A percentile compares a stretch with the other conserved stretches of the same genome.
phyloP scores from a whole-genome alignment of 345 rosid species.

The Hibiscus mutabilis region DNA sequence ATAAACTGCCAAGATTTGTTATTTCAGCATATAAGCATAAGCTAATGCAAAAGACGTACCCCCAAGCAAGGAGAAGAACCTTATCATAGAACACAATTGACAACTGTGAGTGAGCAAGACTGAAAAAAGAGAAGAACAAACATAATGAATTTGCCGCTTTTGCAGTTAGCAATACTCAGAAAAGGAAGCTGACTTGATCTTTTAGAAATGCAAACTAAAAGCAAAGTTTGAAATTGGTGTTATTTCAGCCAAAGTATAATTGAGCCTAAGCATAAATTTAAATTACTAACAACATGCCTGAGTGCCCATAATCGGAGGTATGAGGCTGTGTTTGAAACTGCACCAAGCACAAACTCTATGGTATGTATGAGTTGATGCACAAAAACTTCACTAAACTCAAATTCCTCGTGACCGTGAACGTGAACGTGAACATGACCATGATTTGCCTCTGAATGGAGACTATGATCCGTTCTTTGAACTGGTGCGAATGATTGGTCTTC shows the following conservation, averaged over 20 bases:
- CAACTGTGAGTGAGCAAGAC: constrained; percentile 93
- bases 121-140: constrained; percentile 24
- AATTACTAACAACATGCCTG: constrained; percentile 40
- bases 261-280: neutral
- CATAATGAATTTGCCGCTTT: neutral
- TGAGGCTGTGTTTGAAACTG: constrained; percentile 96
- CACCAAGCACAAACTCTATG: constrained; percentile 95
- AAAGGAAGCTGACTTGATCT: no score
- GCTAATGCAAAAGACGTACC: constrained; percentile 40
- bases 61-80: constrained; percentile 80
- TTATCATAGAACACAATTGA: constrained; percentile 92
- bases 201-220: neutral
- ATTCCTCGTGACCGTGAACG: constrained; percentile 83
- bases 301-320: constrained; percentile 95
- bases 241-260: neutral
- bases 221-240: neutral
- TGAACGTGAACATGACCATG: constrained; percentile 54
- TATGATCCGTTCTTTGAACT: constrained; percentile 63
- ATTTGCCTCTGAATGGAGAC: constrained; percentile 50
- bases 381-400: constrained; percentile 91
- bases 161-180: no score
- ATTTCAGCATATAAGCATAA: neutral
- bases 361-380: constrained; percentile 96
- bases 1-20: neutral
- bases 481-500: constrained; percentile 57